Percentiles rank a stretch among this genome's conserved stretches.
These are phyloP conservation scores for Paraleonurus japonicus DNA, from an alignment of 257 asterid genomes.

Conservation along the genomic window DNA sequence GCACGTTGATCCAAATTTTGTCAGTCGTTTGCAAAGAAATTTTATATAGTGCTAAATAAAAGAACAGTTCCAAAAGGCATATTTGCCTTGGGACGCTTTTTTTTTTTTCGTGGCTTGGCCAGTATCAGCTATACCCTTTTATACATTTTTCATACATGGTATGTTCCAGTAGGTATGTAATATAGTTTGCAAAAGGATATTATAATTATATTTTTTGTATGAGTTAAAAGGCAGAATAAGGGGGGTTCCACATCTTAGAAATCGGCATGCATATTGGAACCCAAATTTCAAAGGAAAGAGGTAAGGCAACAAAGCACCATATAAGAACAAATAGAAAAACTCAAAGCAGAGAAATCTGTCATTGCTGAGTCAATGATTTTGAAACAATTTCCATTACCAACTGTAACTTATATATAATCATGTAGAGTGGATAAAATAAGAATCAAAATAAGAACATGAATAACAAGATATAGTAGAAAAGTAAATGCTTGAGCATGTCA, in stretches of 20 bases:
- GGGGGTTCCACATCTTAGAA: neutral
- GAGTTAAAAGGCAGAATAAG: neutral
- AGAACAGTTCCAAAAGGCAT: conserved; percentile 8
- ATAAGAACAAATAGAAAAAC: neutral
- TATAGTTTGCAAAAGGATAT: neutral
- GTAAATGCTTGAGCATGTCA: conserved; percentile 8
- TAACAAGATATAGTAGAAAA: neutral
- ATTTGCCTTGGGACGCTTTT: neutral
- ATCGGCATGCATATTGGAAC: conserved; percentile 8
- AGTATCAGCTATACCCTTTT: neutral
- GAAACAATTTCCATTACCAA: neutral
- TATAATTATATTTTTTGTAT: neutral
- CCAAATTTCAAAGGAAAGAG: neutral
- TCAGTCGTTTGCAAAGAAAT: conserved; percentile 16
- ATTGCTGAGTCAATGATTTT: neutral
- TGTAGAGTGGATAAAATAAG: neutral
- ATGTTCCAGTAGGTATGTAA: conserved; percentile 6
- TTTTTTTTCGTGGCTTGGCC: neutral
- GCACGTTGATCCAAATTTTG: conserved; percentile 31
- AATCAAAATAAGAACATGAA: neutral
- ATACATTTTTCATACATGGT: neutral
- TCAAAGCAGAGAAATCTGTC: conserved; percentile 8
- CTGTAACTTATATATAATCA: conserved; percentile 4
- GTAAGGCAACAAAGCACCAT: neutral
- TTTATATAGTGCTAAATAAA: neutral